Percentiles rank a stretch among this genome's conserved stretches.
Conservation (phyloP, 352 stramenopile species). For the Peronospora farinosa region DNA sequence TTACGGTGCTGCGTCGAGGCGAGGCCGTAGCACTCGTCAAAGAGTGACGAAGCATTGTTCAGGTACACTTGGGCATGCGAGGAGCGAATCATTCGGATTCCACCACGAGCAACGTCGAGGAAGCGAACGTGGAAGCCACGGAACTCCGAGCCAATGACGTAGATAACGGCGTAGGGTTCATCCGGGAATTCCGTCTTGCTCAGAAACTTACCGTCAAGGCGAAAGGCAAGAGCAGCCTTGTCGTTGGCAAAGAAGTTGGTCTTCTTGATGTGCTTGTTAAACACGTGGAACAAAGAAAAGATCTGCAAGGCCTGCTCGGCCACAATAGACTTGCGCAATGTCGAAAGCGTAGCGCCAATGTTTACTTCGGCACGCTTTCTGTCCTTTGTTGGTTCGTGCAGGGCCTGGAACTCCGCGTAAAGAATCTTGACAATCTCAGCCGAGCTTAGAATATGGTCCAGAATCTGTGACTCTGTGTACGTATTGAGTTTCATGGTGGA, state of each 20-base stretch:
- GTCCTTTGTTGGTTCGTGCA: slow-evolving; percentile 47
- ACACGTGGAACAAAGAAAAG: slow-evolving; percentile 78
- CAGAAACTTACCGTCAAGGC: slow-evolving; percentile 69
- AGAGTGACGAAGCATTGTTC: slow-evolving; percentile 88
- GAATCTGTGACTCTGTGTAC: slow-evolving; percentile 82
- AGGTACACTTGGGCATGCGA: slow-evolving; percentile 87
- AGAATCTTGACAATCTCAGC: slow-evolving; percentile 66
- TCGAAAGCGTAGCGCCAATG: slow-evolving; percentile 51
- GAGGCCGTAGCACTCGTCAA: slow-evolving; percentile 95
- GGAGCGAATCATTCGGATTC: slow-evolving; percentile 89
- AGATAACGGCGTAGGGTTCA: slow-evolving; percentile 92
- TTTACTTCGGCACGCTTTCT: slow-evolving; percentile 33
- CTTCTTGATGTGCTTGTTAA: slow-evolving; percentile 78
- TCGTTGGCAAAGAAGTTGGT: slow-evolving; percentile 84
- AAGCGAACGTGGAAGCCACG: slow-evolving; percentile 97
- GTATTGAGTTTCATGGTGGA: slow-evolving; percentile 85
- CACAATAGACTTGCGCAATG: slow-evolving; percentile 64
- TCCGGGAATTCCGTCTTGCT: slow-evolving; percentile 73
- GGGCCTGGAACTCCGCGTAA: slow-evolving; percentile 69
- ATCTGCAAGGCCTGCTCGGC: slow-evolving; percentile 71
- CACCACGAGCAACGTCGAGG: slow-evolving; percentile 93
- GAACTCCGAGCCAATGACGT: slow-evolving; percentile 93
- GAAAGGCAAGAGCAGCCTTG: slow-evolving; percentile 70
- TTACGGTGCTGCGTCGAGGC: slow-evolving; percentile 97
- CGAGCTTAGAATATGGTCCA: slow-evolving; percentile 77